Evolutionary conservation across 2,329 filamentous ascomycete species (phyloP).

Genomic region (Epichloe brachyelytri): DNA sequence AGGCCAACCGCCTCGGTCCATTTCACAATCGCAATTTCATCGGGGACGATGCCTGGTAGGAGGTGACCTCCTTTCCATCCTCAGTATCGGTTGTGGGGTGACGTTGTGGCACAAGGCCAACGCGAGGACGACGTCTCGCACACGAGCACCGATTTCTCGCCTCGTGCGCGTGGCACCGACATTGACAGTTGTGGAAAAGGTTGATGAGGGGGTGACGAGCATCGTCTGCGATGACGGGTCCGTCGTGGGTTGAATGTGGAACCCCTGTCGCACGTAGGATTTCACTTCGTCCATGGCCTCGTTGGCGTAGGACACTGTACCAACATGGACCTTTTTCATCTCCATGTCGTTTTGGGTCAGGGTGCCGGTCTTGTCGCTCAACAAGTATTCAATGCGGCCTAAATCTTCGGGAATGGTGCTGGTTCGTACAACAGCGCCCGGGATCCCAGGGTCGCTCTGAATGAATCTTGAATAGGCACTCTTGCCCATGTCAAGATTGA

Average conservation of each 20-base stretch:
- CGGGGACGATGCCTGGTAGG: conserved; percentile 92
- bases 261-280: conserved; percentile 75
- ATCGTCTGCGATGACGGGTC: conserved; percentile 30
- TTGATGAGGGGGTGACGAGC: conserved; percentile 66
- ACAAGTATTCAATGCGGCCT: conserved; percentile 85
- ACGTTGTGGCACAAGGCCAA: conserved; percentile 95
- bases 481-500: conserved; percentile 96
- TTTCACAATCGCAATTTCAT: conserved; percentile 93
- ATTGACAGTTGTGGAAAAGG: conserved; percentile 47
- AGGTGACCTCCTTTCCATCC: conserved; percentile 62
- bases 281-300: conserved; percentile 97
- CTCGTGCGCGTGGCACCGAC: conserved; percentile 65
- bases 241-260: conserved; percentile 41
- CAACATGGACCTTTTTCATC: conserved; percentile 96
- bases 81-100: conserved; percentile 67
- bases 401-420: conserved; percentile 96
- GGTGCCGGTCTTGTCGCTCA: conserved; percentile 97
- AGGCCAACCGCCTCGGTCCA: conserved; percentile 93
- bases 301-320: conserved; percentile 94
- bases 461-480: conserved; percentile 94
- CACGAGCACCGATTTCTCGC: conserved; percentile 84
- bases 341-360: conserved; percentile 98
- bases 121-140: conserved; percentile 84
- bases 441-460: conserved; percentile 78
- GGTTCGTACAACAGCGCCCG: conserved; percentile 83